phyloP scores from a whole-genome alignment of 2,329 filamentous ascomycete species.

The Fusarium xyrophilum region DNA sequence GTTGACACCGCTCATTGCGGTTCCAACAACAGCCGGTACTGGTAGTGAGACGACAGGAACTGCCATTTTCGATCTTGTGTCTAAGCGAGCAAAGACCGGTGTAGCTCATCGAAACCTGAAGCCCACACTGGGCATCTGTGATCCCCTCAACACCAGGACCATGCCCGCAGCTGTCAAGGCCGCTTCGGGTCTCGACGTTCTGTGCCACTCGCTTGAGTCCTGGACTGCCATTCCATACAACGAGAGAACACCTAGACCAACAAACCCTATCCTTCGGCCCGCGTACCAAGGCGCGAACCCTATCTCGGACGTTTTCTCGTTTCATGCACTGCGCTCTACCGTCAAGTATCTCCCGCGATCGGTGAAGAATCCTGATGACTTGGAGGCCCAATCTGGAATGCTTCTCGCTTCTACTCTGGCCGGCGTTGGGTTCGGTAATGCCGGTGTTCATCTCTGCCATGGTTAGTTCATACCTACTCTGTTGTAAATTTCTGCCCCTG shows the following conservation, averaged over 20 bases:
- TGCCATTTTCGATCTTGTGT: constrained; percentile 94
- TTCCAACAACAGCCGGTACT: constrained; percentile 84
- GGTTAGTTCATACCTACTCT: constrained; percentile 49
- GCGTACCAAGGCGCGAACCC: constrained; percentile 98
- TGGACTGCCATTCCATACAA: constrained; percentile 98
- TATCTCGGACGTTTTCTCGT: constrained; percentile 95
- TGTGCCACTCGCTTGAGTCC: constrained; percentile 93
- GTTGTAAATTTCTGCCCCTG: background rate
- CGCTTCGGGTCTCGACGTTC: constrained; percentile 88
- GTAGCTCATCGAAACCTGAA: constrained; percentile 96
- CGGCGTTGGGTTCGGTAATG: constrained; percentile 96
- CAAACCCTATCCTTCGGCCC: constrained; percentile 88
- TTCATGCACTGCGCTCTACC: constrained; percentile 81
- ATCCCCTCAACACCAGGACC: constrained; percentile 88
- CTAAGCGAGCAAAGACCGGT: constrained; percentile 90
- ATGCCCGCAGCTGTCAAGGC: constrained; percentile 97
- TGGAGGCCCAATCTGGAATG: constrained; percentile 95
- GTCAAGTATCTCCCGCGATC: constrained; percentile 92
- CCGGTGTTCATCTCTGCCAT: constrained; percentile 83
- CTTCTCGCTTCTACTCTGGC: constrained; percentile 91
- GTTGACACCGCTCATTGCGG: constrained; percentile 78
- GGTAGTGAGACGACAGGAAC: constrained; percentile 96
- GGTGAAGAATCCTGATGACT: constrained; percentile 85
- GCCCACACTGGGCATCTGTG: constrained; percentile 87
- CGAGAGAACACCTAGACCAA: constrained; percentile 81